phyloP scores from a whole-genome alignment of 2,329 filamentous ascomycete genomes.

The Monascus ruber region DNA sequence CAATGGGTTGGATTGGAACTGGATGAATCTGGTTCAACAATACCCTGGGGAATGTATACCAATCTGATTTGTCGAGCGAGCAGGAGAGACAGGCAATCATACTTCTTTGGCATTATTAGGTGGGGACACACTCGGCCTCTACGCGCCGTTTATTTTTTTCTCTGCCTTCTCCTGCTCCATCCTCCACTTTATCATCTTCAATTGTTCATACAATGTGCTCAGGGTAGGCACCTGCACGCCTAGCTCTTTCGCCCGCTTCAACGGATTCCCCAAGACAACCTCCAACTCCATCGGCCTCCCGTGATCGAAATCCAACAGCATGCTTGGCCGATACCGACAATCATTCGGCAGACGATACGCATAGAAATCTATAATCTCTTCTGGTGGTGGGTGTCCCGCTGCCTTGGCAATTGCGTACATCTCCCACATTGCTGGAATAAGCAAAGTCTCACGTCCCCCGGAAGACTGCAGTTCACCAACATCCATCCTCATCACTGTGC shows the following conservation, averaged over 20 bases:
- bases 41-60: conserved; percentile 20
- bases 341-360: conserved; percentile 5
- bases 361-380: conserved; percentile 28
- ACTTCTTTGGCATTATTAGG: no score
- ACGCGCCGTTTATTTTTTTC: no score
- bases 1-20: conserved; percentile 15
- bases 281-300: conserved; percentile 58
- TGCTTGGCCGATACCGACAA: conserved; percentile 43
- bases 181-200: conserved; percentile 27
- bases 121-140: no score
- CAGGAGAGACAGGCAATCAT: neutral
- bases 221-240: conserved; percentile 56
- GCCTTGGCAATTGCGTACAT: conserved; percentile 33
- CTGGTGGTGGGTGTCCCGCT: conserved; percentile 32
- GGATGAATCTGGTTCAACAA: conserved; percentile 16
- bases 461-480: conserved; percentile 39
- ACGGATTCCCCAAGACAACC: conserved; percentile 60
- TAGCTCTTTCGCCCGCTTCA: conserved; percentile 50
- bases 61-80: conserved; percentile 10
- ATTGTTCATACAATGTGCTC: conserved; percentile 55
- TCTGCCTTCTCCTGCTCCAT: no score
- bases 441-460: conserved; percentile 31
- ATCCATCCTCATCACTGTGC: conserved; percentile 41
- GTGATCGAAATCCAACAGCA: conserved; percentile 60
- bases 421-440: conserved; percentile 42